A percentile compares a stretch with the other conserved stretches of the same genome.
phyloP scores from a whole-genome alignment of 176 grass and related monocot species.

The Tillandsia fasciculata region DNA sequence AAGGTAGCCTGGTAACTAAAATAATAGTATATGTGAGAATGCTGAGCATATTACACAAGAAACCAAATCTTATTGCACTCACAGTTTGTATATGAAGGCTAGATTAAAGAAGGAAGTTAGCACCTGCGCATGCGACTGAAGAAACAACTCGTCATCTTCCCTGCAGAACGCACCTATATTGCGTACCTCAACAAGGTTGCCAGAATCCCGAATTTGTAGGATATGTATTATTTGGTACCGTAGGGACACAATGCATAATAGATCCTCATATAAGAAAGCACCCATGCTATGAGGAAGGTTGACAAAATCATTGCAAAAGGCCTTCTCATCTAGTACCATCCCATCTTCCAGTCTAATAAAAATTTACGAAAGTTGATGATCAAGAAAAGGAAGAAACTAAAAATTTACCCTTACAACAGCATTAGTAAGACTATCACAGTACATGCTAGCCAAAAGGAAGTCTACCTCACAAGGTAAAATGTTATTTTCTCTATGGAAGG shows the following conservation, averaged over 20 bases:
- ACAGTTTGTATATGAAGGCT: too few relatives aligned
- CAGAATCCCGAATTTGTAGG: constrained; percentile 75
- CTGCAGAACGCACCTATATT: constrained; percentile 75
- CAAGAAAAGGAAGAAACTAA: constrained; percentile 21
- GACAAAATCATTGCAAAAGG: constrained; percentile 88
- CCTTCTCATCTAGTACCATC: constrained; percentile 67
- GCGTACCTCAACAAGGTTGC: constrained; percentile 89
- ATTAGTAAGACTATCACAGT: not conserved
- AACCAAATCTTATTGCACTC: too few relatives aligned
- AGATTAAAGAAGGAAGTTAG: constrained; percentile 1
- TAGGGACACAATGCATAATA: constrained; percentile 85
- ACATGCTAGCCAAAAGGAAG: constrained; percentile 15
- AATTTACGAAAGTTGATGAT: constrained; percentile 28
- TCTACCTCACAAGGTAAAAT: constrained; percentile 93
- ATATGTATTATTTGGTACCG: constrained; percentile 95
- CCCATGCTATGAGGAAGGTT: constrained; percentile 85
- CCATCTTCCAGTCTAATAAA: constrained; percentile 72
- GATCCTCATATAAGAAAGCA: constrained; percentile 88
- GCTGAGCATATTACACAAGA: too few relatives aligned
- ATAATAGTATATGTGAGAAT: too few relatives aligned
- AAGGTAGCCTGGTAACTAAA: too few relatives aligned
- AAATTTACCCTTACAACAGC: not conserved
- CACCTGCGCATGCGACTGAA: constrained; percentile 87
- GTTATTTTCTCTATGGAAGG: constrained; percentile 93
- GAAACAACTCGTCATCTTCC: constrained; percentile 87